phyloP scores from a whole-genome alignment of 2,329 filamentous ascomycete genomes.

The Calonectria pseudoturangicola region DNA sequence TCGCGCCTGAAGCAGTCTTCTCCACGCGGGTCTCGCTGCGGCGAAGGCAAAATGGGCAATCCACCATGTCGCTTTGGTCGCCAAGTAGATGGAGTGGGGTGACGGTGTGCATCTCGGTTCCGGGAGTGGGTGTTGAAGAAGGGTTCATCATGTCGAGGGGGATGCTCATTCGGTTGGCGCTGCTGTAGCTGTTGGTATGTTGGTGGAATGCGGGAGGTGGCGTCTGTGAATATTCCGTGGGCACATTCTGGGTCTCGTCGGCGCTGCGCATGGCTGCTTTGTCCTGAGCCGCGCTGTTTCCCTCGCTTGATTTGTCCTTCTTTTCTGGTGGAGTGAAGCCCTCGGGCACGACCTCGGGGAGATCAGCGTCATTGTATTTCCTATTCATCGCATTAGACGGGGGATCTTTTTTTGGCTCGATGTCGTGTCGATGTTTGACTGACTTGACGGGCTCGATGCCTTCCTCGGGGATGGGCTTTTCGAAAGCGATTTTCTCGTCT shows the following conservation, averaged over 20 bases:
- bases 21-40: conserved; percentile 48
- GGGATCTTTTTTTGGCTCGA: neutral
- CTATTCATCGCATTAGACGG: conserved; percentile 15
- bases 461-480: conserved; percentile 29
- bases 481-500: conserved; percentile 50
- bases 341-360: conserved; percentile 51
- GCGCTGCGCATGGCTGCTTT: conserved; percentile 28
- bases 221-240: conserved; percentile 17
- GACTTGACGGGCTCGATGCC: conserved; percentile 32
- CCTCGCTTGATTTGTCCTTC: conserved; percentile 4
- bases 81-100: conserved; percentile 52
- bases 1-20: conserved; percentile 47
- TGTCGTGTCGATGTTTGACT: neutral
- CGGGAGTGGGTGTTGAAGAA: conserved; percentile 1
- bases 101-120: conserved; percentile 42
- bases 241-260: conserved; percentile 21
- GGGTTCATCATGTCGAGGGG: conserved; percentile 13
- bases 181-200: conserved; percentile 15
- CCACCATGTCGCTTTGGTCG: conserved; percentile 51
- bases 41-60: conserved; percentile 54
- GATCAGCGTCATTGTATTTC: conserved; percentile 47
- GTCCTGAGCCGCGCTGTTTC: neutral
- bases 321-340: neutral
- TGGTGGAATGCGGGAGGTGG: conserved; percentile 25
- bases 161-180: neutral